A percentile compares a stretch with the other conserved stretches of the same genome.
Evolutionary conservation across 306 rosid genomes (phyloP).

Genomic region (Hippophae tibetana): DNA sequence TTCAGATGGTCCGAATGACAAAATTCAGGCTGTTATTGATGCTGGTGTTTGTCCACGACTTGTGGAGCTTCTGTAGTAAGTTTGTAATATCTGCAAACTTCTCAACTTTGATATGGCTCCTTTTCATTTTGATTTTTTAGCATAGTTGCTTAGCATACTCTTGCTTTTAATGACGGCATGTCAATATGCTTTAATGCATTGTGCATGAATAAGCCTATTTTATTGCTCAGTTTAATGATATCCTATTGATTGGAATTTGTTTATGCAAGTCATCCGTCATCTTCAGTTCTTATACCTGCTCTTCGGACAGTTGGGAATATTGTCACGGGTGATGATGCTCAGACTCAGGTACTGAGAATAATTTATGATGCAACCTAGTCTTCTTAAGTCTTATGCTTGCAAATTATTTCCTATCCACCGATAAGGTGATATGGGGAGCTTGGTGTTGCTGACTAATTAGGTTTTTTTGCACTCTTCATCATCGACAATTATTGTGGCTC

Average conservation of each 20-base stretch:
- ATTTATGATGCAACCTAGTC: neutral
- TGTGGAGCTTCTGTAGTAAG: constrained; percentile 52
- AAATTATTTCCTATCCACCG: too few species aligned
- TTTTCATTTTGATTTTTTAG: neutral
- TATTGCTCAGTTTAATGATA: neutral
- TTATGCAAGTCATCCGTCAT: constrained; percentile 44
- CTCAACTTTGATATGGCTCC: neutral
- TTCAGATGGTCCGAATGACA: constrained; percentile 51
- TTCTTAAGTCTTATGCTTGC: too few species aligned
- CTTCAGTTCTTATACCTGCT: constrained; percentile 51
- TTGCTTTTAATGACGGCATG: neutral
- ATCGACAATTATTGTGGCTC: too few species aligned
- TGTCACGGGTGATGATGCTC: constrained; percentile 55
- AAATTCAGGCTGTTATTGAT: constrained; percentile 55
- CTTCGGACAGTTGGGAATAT: constrained; percentile 59
- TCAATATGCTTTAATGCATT: neutral
- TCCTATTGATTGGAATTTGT: constrained; percentile 11
- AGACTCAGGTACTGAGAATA: constrained; percentile 43
- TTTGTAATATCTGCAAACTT: neutral
- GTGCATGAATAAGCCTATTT: neutral
- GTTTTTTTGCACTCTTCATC: too few species aligned
- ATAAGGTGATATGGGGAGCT: too few species aligned
- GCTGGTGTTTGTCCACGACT: constrained; percentile 47
- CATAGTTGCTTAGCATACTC: neutral
- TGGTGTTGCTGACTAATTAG: too few species aligned